A percentile compares a stretch with the other conserved stretches of the same genome.
Evolutionary conservation across 768 basidiomycete species (phyloP).

Genomic region (Plicaturopsis crispa): DNA sequence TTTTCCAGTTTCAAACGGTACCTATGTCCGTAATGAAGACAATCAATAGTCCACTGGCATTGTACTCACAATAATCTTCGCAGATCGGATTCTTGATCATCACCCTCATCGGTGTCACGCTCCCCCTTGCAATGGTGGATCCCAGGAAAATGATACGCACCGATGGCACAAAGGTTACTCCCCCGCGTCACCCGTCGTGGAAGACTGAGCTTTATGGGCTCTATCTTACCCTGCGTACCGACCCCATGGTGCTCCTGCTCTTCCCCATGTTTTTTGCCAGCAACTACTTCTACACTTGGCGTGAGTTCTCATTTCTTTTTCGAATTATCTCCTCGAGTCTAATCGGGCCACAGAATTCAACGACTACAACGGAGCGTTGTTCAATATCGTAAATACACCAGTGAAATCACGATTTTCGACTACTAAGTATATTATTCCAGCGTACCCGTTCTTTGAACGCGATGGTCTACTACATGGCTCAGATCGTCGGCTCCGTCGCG

Average conservation of each 20-base stretch:
- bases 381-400: no score
- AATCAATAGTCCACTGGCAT: no score
- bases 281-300: conserved; percentile 86
- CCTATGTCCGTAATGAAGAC: conserved; percentile 57
- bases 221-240: conserved; percentile 57
- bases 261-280: conserved; percentile 85
- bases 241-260: conserved; percentile 64
- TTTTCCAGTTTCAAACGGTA: conserved; percentile 39
- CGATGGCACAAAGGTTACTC: conserved; percentile 62
- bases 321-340: conserved; percentile 3
- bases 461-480: conserved; percentile 72
- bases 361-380: conserved; percentile 71
- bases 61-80: conserved; percentile 3
- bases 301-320: conserved; percentile 31
- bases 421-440: no score
- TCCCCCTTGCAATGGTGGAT: conserved; percentile 66
- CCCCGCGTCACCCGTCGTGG: conserved; percentile 68
- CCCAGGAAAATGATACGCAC: conserved; percentile 67
- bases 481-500: conserved; percentile 66
- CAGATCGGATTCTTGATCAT: conserved; percentile 74
- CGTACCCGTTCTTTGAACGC: conserved; percentile 72
- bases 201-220: conserved; percentile 66
- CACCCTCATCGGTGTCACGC: conserved; percentile 56
- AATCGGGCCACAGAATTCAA: conserved; percentile 51
- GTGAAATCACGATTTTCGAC: no score